Evolutionary conservation across 805 yeast genomes (phyloP), one percentile per base, ranked within the genome.

Genomic region (Candida fluviatilis): DNA sequence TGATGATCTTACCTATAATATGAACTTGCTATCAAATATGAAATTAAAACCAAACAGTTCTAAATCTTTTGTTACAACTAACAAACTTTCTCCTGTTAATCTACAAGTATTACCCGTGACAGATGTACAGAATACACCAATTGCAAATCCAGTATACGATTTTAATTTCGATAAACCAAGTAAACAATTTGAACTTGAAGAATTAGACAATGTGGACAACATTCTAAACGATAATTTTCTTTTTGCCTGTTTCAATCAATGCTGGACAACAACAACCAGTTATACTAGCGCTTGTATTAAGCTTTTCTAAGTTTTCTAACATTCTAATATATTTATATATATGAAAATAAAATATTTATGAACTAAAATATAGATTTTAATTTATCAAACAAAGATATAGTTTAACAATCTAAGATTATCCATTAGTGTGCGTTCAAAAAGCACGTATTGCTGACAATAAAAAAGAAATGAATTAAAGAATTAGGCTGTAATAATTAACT

Each of bases 71-170:
- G 44, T 45, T 8, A 42, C 42, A 19, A 25, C 18, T 18, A 18
- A n/a, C 14, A 14, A 36, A 14, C 15, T 12, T 12, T 14, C 35
- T 4, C 4, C 18, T 8, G 18, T 31, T 10, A 23, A 18, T 21
- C n/a, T 4, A 14, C 19, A 33, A 6, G 10, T 5, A 12, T 13
- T 23, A 10, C 35, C 13, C 10, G 5, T 16, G 31, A n/a, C 17
- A 5, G 12, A 33, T 7, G 18, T 16, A 4, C 5, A 23, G 5
- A 36, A 39, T 8, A 55, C 58, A 7, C 57, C 58, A n/a, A 38
- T 31, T 12, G 60, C 57, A 3, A 23, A 51, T 4, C 54, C 58
- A 17, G 40, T 52, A 8, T 36, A 39, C 21, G 51, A 50, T 13
- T 48, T 41, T 32, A 46, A 49, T 33, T 53, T 46, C 29, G 47